These are phyloP conservation scores for Penicillium sp. DNA, from an alignment of 2,329 filamentous ascomycete genomes.

Conservation along the genomic window DNA sequence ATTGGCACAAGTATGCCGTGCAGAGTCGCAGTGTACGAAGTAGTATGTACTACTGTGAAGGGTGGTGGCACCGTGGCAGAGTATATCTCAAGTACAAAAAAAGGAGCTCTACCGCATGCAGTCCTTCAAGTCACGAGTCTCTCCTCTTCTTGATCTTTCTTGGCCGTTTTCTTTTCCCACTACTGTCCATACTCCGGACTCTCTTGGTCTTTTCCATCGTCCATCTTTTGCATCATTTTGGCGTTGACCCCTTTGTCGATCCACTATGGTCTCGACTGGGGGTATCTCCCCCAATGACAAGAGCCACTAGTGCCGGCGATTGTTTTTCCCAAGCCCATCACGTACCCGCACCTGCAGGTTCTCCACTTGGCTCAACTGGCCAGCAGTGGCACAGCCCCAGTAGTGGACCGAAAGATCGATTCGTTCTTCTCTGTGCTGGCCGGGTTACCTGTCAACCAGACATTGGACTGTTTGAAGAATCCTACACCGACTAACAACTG, in stretches of 20 bases:
- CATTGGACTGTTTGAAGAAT: background rate
- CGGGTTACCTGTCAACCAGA: background rate
- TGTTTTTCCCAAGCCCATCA: conserved; percentile 3
- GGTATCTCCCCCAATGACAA: background rate
- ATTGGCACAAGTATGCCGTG: background rate
- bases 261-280: conserved; percentile 24
- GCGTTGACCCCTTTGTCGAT: conserved; percentile 13
- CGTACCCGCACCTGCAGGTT: conserved; percentile 6
- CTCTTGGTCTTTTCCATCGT: background rate
- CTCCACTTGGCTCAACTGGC: background rate
- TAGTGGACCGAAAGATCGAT: conserved; percentile 2
- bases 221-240: background rate
- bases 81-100: too few relatives aligned
- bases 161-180: background rate
- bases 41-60: too few relatives aligned
- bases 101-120: too few relatives aligned
- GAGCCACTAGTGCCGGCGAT: background rate
- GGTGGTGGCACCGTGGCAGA: too few relatives aligned
- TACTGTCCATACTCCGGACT: background rate
- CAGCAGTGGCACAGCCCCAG: conserved; percentile 10
- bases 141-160: background rate
- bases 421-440: background rate
- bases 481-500: conserved; percentile 2
- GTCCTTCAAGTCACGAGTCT: background rate
- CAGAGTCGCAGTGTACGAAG: background rate